phyloP scores from a whole-genome alignment of 2,329 filamentous ascomycete genomes.

The Grosmannia serpens region DNA sequence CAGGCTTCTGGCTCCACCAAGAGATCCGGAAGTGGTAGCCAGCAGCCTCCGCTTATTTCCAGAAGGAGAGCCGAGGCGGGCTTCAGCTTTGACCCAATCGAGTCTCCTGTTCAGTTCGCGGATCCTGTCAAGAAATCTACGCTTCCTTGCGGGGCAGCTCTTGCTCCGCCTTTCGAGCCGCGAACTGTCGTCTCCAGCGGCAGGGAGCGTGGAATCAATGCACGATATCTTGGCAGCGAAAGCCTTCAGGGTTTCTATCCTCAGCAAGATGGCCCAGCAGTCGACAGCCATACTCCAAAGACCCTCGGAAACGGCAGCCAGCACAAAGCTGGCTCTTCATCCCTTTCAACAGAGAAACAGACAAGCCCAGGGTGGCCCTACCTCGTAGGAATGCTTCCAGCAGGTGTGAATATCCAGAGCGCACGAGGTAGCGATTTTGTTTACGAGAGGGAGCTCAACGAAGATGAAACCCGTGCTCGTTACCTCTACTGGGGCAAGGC shows the following conservation, averaged over 20 bases:
- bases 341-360: conserved; percentile 4
- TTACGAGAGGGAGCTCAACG: conserved; percentile 45
- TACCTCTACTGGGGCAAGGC: conserved; percentile 50
- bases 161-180: conserved; percentile 38
- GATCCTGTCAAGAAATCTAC: conserved; percentile 22
- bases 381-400: conserved; percentile 25
- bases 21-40: conserved; percentile 10
- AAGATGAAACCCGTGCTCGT: conserved; percentile 46
- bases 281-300: background rate
- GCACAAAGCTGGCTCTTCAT: conserved; percentile 3
- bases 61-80: conserved; percentile 12
- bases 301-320: background rate
- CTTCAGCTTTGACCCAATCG: conserved; percentile 18
- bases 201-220: background rate
- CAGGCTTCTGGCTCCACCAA: conserved; percentile 3
- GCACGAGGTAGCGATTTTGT: conserved; percentile 36
- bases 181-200: conserved; percentile 12
- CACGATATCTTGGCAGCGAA: background rate
- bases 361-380: conserved; percentile 30
- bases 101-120: conserved; percentile 15
- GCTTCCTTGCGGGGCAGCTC: conserved; percentile 33
- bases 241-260: background rate
- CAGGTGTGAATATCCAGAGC: conserved; percentile 22
- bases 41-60: conserved; percentile 5
- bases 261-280: background rate